A percentile compares a stretch with the other conserved stretches of the same genome.
Evolutionary conservation across 2,329 filamentous ascomycete genomes (phyloP).

Genomic region (Juglanconis sp.): DNA sequence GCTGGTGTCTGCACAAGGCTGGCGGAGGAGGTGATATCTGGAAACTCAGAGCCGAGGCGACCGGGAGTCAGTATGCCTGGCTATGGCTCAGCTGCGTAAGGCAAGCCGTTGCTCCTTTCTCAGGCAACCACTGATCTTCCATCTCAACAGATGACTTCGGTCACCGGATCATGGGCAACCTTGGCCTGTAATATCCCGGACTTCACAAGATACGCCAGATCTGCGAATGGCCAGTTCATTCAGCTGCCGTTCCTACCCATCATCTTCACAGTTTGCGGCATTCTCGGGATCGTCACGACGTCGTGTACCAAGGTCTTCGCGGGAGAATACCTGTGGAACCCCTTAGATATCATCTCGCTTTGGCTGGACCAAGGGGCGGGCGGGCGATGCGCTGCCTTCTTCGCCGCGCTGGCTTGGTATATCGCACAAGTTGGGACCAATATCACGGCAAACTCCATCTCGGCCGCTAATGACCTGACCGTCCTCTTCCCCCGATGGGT

Average conservation of each 20-base stretch:
- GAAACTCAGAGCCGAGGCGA: slow-evolving; percentile 27
- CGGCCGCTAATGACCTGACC: slow-evolving; percentile 53
- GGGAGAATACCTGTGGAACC: slow-evolving; percentile 49
- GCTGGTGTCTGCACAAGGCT: slow-evolving; percentile 59
- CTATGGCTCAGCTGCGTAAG: slow-evolving; percentile 37
- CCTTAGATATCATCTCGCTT: slow-evolving; percentile 41
- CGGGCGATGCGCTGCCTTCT: slow-evolving; percentile 39
- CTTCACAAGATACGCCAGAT: slow-evolving; percentile 44
- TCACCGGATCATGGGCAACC: slow-evolving; percentile 41
- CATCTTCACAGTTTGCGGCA: slow-evolving; percentile 45
- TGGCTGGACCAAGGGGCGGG: slow-evolving; percentile 43
- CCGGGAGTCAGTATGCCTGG: slow-evolving; percentile 50
- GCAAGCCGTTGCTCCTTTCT: not conserved
- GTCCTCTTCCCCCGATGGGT: slow-evolving; percentile 51
- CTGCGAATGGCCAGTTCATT: slow-evolving; percentile 34
- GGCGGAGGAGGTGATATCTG: slow-evolving; percentile 45
- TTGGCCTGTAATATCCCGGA: slow-evolving; percentile 51
- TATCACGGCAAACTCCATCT: slow-evolving; percentile 53
- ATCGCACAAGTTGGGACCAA: slow-evolving; percentile 56
- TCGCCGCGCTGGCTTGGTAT: slow-evolving; percentile 51
- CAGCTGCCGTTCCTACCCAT: slow-evolving; percentile 44
- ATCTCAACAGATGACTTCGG: slow-evolving; percentile 30
- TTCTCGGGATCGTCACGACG: slow-evolving; percentile 56
- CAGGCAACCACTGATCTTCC: not conserved
- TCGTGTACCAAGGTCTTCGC: slow-evolving; percentile 52